These are phyloP conservation scores for Acorus gramineus DNA, from an alignment of 106 monocot genomes.

Conservation along the genomic window DNA sequence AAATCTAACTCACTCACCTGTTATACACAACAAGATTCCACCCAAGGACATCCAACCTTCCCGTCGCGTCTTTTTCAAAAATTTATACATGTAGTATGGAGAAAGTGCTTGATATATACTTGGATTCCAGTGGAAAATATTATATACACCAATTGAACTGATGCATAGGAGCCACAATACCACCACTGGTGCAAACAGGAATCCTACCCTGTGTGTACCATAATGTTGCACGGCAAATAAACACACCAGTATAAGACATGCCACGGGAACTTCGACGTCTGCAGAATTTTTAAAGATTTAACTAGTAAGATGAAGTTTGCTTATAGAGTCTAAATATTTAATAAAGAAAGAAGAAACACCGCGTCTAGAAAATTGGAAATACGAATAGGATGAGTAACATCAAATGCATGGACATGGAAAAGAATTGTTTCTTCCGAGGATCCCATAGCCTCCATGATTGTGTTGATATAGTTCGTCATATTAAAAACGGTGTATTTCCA, in stretches of 20 bases:
- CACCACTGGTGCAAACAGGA: slow-evolving; percentile 17
- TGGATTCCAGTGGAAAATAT: slow-evolving; percentile 17
- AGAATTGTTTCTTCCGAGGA: too few species aligned
- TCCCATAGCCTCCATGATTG: too few species aligned
- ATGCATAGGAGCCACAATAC: slow-evolving; percentile 15
- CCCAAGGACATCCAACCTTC: slow-evolving; percentile 19
- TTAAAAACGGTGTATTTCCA: too few species aligned
- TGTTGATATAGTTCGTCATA: too few species aligned
- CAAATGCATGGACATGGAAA: too few species aligned
- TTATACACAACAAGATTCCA: slow-evolving; percentile 15
- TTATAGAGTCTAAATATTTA: too few species aligned
- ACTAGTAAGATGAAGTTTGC: too few species aligned
- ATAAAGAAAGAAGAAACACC: too few species aligned
- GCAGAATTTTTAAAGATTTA: background rate
- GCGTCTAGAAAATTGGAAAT: too few species aligned
- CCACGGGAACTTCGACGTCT: slow-evolving; percentile 12
- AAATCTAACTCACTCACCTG: slow-evolving; percentile 8
- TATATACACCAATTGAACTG: slow-evolving; percentile 16
- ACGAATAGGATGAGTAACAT: too few species aligned
- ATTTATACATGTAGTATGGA: slow-evolving; percentile 17
- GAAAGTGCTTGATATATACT: slow-evolving; percentile 14
- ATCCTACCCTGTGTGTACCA: slow-evolving; percentile 17
- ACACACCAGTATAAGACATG: slow-evolving; percentile 9
- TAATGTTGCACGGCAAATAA: slow-evolving; percentile 16
- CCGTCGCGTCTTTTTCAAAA: slow-evolving; percentile 10